Base-by-base conservation (phyloP, 768 basidiomycete species). In the Thelephora aurantiotincta region DNA sequence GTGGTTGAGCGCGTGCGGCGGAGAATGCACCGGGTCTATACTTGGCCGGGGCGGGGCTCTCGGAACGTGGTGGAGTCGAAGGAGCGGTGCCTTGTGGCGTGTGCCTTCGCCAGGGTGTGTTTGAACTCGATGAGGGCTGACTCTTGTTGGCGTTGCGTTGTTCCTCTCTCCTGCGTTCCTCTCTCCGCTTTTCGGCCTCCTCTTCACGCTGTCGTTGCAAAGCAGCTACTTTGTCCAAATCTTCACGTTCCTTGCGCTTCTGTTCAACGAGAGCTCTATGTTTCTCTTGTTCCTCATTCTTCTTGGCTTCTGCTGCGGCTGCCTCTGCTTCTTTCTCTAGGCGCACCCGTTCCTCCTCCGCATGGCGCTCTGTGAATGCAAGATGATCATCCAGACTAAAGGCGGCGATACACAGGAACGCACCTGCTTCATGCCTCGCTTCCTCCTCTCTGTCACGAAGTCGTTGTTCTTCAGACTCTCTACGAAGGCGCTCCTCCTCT, bases 271-370 rank as follows among this genome's bases (percentile, higher is more conserved):
- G 51, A 1, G 68, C 72, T 1, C 62, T 64, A 0, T 55, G 53
- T 34, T 71, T 74, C 53, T 78, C 87, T 55, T 87, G 82, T 43
- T 69, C 78, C 55, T 77, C 73, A 46, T 66, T 75, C 59, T 77
- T 77, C 53, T 66, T 72, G 49, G 70, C 76, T 52, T 78, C 79
- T 4, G 54, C 72, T 2, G 62, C 73, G 0, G 60, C 75, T 3
- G 46, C 55, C 7, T 64, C 57, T 7, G 62, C 64, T 19, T 57
- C 69, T 48, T 63, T 75, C 55, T 77, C 78, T 16, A 58, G 68
- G 5, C 54, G 65, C 6, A 50, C 52, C 33, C 69, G 71, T 51
- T 74, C 70, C 51, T 78, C 80, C 48, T 72, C 78, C 20, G 73
- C 80, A n/a, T 47, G 60, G 46, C 53, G 71, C 58, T 78, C 78